Base-by-base conservation (phyloP, 805 yeast species). In the Jamesozyma hellenica region DNA sequence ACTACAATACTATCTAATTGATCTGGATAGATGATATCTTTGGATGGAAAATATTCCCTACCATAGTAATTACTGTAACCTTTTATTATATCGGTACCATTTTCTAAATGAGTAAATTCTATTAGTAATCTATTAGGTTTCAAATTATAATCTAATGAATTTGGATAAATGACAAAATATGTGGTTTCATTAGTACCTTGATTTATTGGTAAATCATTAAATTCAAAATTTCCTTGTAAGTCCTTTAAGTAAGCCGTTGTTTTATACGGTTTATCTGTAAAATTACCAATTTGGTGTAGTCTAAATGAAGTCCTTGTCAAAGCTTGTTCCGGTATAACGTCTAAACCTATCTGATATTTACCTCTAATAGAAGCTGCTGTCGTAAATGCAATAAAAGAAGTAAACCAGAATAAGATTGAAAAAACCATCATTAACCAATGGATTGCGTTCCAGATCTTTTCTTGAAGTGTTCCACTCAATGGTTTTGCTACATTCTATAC, bases 41-140 rank as follows among this genome's bases (percentile, higher is more conserved):
- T 45, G 4, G 63, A 51, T 13, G 65, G 58, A 43, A 58, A 59
- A 33, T 50, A 54, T 38, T 61, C 64, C 41, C 51, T 58, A 11
- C 65, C 65, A 32, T 58, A 56, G 13, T 39, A 42, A 28, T 61
- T 61, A 14, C 45, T 55, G 35, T 42, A 58, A 2, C 60, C 64
- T n/a, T 41, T 50, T 8, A 46, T 16, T 13, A 30, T 30, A 0
- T 42, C 26, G 1, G 48, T 46, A n/a, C 50, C 55, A 23, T 50
- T 42, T 14, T 49, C 48, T 13, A 46, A 40, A 18, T 44, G 45
- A 11, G 30, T 41, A 26, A 54, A 49, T 35, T 53, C 53, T 3
- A 59, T 32, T 15, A 61, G 40, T 8, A 61, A 45, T 40, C 65
- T 58, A 36, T 53, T 57, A 18, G 65, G 65, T 27, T 50, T 53